A percentile compares a stretch with the other conserved stretches of the same genome.
phyloP scores from a whole-genome alignment of 495 filamentous ascomycete species.

The Diplogelasinospora grovesii region DNA sequence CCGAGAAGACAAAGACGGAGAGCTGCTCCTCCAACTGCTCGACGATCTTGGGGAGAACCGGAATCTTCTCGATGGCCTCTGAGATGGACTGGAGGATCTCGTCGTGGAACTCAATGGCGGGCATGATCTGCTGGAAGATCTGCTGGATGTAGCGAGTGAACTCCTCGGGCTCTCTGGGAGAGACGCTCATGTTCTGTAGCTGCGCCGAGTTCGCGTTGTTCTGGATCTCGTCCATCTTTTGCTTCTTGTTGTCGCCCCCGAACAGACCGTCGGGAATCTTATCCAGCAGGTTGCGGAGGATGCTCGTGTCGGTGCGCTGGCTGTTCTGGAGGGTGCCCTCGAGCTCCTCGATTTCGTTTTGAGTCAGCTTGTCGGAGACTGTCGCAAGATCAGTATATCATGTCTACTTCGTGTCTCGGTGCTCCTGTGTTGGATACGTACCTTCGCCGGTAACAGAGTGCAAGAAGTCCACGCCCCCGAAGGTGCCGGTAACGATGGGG shows the following conservation, averaged over 20 bases:
- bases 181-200: conserved; percentile 57
- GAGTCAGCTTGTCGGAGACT: conserved; percentile 78
- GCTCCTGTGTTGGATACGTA: conserved; percentile 8
- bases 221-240: conserved; percentile 59
- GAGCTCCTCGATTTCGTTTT: conserved; percentile 77
- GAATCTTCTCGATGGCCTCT: conserved; percentile 70
- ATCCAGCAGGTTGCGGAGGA: conserved; percentile 67
- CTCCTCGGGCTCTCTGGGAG: conserved; percentile 68
- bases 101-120: conserved; percentile 82
- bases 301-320: conserved; percentile 49
- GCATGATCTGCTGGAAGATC: conserved; percentile 68
- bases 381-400: too few relatives aligned
- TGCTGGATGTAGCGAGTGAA: conserved; percentile 62
- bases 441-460: conserved; percentile 82
- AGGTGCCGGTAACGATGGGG: conserved; percentile 81
- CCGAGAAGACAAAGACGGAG: conserved; percentile 77
- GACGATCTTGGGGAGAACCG: conserved; percentile 67
- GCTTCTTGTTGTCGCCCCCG: conserved; percentile 61
- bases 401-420: conserved; percentile 5
- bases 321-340: conserved; percentile 65
- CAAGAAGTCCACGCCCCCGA: conserved; percentile 80
- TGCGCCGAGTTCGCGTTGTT: conserved; percentile 60
- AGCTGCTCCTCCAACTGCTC: conserved; percentile 75
- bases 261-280: conserved; percentile 73
- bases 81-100: conserved; percentile 73